Base-by-base conservation (phyloP, 306 rosid species). In the Chamaecrista fasciculata region DNA sequence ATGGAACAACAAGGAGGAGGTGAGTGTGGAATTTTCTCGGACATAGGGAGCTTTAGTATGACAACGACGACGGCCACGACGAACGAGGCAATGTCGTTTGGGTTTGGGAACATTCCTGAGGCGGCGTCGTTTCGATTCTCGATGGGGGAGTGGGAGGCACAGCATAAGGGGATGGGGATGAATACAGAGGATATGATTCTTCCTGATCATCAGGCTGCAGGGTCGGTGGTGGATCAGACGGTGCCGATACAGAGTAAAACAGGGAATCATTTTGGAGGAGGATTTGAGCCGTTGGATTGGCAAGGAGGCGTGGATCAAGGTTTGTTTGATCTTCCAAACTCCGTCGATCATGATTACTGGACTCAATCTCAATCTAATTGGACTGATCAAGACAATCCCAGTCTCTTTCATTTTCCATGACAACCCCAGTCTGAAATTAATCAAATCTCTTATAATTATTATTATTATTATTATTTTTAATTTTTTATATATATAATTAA, bases 261-360 rank as follows among this genome's bases (percentile, higher is more conserved):
- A 11, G 72, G 28, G 43, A 76, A 72, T n/a, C n/a, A n/a, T n/a
- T n/a, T n/a, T 49, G 84, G 78, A 4, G 85, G 83, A 8, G 6
- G 4, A 19, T 90, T 86, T 24, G 98, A 94, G 75, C 33, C 95
- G 80, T 75, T 90, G 74, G 98, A 94, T 81, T 93, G 98, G 98
- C 86, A 90, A 12, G 56, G 82, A 3, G 57, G 69, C 28, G 83
- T 74, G 0, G 98, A 94, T 85, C 95, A 88, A 72, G 84, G 80
- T 59, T 44, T 94, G 78, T 94, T 85, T 69, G 98, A 94, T 88
- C 96, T 94, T 24, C 82, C 95, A 16, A 85, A 81, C 82, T 66
- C 84, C 80, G 92, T 85, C 37, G 98, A 94, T 88, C 98, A 94
- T 31, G 64, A 85, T 43, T 94, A 94, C 85, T 94, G 98, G 98